Conservation (phyloP, 306 rosid genomes). For the Rosa lucieae region DNA sequence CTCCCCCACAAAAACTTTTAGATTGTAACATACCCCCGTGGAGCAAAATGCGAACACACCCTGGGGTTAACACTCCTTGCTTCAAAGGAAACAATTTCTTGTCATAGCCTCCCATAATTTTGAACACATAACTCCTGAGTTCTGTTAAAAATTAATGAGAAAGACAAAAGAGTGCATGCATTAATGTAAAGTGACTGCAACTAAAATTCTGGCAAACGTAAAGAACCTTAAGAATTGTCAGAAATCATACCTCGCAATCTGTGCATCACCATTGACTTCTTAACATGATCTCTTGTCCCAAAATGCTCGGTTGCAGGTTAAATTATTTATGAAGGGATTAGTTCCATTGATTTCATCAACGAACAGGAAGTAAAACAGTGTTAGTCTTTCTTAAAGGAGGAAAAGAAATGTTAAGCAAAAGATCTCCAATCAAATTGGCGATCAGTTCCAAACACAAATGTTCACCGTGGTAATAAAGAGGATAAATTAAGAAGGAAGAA, state of each 20-base stretch:
- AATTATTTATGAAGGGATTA: no score
- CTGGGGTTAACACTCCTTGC: constrained; percentile 49
- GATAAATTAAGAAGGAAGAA: no score
- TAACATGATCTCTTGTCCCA: constrained; percentile 38
- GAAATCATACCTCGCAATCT: constrained; percentile 23
- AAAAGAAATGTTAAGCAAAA: no score
- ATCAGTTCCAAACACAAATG: no score
- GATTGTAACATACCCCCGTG: constrained; percentile 31
- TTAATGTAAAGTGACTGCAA: no score
- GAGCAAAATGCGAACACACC: constrained; percentile 48
- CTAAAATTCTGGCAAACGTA: neutral
- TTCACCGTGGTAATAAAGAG: no score
- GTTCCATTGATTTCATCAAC: no score
- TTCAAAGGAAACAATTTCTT: constrained; percentile 56
- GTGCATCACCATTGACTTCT: constrained; percentile 44
- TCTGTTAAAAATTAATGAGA: constrained; percentile 6
- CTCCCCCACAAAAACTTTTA: neutral
- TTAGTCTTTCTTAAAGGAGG: no score
- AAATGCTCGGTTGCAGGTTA: neutral
- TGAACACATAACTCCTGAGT: constrained; percentile 44
- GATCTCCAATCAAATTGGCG: no score
- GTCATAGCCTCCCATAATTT: constrained; percentile 54
- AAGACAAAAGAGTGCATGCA: neutral
- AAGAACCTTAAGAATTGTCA: neutral
- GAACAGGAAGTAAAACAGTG: no score